These are phyloP conservation scores for Spinacia oleracea DNA, from an alignment of 179 eudicot species.

Conservation along the genomic window DNA sequence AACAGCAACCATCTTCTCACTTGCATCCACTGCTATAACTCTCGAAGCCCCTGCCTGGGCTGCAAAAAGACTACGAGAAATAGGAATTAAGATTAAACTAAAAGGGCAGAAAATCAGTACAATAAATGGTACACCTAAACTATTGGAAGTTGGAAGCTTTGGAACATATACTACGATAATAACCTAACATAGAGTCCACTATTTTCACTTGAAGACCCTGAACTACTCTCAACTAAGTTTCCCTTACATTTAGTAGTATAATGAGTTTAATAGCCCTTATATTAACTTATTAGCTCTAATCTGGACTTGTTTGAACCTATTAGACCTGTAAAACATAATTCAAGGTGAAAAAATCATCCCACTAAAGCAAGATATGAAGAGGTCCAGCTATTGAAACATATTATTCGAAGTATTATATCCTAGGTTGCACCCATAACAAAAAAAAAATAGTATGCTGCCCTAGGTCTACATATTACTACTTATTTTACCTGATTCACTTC, in stretches of 20 bases:
- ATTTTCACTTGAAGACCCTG: neutral
- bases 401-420: neutral
- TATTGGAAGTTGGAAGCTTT: too few species aligned
- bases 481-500: neutral
- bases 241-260: neutral
- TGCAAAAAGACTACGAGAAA: conserved; percentile 77
- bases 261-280: neutral
- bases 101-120: neutral
- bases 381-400: neutral
- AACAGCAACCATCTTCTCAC: conserved; percentile 88
- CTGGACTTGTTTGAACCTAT: neutral
- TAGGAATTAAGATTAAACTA: conserved; percentile 26
- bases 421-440: neutral
- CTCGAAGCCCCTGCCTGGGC: conserved; percentile 94
- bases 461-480: neutral
- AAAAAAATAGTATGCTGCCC: neutral
- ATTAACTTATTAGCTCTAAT: neutral
- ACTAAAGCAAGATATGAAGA: neutral
- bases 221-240: neutral
- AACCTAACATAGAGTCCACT: neutral
- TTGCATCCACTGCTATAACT: conserved; percentile 89
- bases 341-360: too few species aligned
- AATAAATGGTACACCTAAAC: neutral
- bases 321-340: neutral
- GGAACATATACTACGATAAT: neutral